Evolutionary conservation across 176 grass and related monocot species (phyloP).

Genomic region (Triticum turgidum): DNA sequence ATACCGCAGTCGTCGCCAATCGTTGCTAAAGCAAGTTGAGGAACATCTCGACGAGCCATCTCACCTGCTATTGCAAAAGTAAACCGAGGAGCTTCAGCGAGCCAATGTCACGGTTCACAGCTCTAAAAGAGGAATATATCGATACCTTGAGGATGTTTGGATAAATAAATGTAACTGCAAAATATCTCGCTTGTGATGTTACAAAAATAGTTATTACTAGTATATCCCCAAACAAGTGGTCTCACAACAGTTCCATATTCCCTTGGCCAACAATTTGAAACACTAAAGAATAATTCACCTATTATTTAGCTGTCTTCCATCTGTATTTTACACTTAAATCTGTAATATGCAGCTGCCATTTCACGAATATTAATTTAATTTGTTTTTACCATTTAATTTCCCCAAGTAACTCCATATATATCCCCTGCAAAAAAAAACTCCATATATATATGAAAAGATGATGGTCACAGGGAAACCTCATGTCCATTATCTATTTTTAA

Average conservation of each 20-base stretch:
- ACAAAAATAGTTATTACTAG: background rate
- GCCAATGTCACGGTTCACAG: background rate
- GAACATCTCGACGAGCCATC: background rate
- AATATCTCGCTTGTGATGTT: background rate
- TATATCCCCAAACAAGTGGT: background rate
- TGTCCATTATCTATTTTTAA: too few relatives aligned
- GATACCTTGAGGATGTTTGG: background rate
- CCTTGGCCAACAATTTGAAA: background rate
- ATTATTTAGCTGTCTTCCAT: background rate
- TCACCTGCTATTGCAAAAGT: background rate
- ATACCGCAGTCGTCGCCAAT: background rate
- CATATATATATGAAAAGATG: too few relatives aligned
- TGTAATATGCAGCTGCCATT: background rate
- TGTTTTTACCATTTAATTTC: background rate
- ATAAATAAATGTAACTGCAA: background rate
- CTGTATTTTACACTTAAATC: background rate
- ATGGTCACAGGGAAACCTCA: too few relatives aligned
- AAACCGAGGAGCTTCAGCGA: background rate
- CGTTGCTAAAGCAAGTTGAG: slow-evolving; percentile 61
- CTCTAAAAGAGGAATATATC: background rate
- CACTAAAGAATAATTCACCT: background rate
- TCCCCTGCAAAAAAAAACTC: too few relatives aligned
- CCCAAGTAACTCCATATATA: background rate
- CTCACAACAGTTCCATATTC: background rate
- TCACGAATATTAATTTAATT: background rate